These are phyloP conservation scores for Blastobotrys muscicola DNA, from an alignment of 805 yeast species.

Conservation along the genomic window DNA sequence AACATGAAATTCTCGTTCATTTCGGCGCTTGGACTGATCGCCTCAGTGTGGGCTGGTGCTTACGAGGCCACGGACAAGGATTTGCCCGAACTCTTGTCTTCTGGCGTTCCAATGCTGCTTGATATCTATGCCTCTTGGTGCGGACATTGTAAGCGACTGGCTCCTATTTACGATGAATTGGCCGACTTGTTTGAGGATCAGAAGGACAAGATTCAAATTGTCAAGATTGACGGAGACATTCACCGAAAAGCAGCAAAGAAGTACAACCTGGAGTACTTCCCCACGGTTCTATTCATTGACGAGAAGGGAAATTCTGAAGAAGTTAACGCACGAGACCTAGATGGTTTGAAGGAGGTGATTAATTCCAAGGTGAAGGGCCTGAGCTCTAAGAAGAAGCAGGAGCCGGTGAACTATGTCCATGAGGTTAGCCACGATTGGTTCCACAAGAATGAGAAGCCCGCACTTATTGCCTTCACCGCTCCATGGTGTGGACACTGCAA, in stretches of 20 bases:
- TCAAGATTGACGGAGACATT: constrained; percentile 52
- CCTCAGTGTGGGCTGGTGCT: constrained; percentile 13
- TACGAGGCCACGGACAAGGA: constrained; percentile 37
- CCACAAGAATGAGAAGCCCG: constrained; percentile 29
- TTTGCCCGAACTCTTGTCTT: constrained; percentile 48
- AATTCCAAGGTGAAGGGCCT: constrained; percentile 28
- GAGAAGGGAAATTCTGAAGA: constrained; percentile 42
- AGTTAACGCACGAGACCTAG: constrained; percentile 44
- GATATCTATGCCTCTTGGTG: constrained; percentile 80
- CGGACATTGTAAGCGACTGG: constrained; percentile 86
- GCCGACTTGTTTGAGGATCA: constrained; percentile 52
- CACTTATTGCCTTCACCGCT: constrained; percentile 49
- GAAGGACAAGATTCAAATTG: constrained; percentile 35
- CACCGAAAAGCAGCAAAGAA: constrained; percentile 41
- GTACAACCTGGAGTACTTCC: constrained; percentile 53
- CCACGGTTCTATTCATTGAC: constrained; percentile 50
- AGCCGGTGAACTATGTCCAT: constrained; percentile 2
- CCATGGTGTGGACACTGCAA: constrained; percentile 53
- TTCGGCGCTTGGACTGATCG: not conserved
- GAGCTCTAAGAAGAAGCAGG: constrained; percentile 16
- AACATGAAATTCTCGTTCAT: not conserved
- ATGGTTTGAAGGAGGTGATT: constrained; percentile 41
- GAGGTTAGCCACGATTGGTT: constrained; percentile 35
- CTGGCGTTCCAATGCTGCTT: constrained; percentile 59
- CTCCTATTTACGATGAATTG: constrained; percentile 75